Base-by-base conservation (phyloP, 1,284 basidiomycete species). In the Ceratobasidium sp. region DNA sequence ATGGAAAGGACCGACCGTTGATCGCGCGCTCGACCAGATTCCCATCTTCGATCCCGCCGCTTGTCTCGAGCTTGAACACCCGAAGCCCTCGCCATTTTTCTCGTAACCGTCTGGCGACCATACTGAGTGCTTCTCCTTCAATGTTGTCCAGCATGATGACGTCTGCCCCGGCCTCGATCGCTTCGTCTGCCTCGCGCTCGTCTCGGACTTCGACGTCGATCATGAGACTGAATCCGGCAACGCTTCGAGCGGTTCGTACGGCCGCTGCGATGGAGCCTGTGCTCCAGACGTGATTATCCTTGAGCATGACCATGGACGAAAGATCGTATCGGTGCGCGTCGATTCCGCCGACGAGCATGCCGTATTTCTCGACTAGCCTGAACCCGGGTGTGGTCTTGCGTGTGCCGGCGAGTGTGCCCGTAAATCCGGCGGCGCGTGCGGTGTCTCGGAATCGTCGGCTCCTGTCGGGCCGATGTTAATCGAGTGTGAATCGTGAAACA, bases 201-300 rank as follows among this genome's bases (percentile, higher is more conserved):
- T 90, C 89, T 72, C 90, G 87, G 41, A 97, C 97, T 80, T 99
- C 97, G 43, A 99, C 96, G 76, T 99, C 97, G 65, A 99, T 90
- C 36, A 94, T 88, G 58, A 97, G 84, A 73, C 91, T 93, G 82
- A 99, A 99, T 26, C 97, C 97, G 21, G 94, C 95, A 30, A 96
- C 96, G 75, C 88, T 83, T 36, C 95, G 90, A 12, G 96, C 96
- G 73, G 92, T 87, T 75, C 90, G 81, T 74, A 99, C 90, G 1
- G 97, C 97, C 55, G 88, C 84, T 0, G 93, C 94, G 77, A 99
- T 97, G 3, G 95, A 97, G 30, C 96, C 95, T 32, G 91, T 93
- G 6, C 95, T 96, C 96, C 96, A 98, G 79, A 99, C 95, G 79
- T 99, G 97, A 80, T 99, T 99, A 79, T 99, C 97, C 82, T 99